A percentile compares a stretch with the other conserved stretches of the same genome.
phyloP scores from a whole-genome alignment of 1,284 basidiomycete genomes.

The Gastroboletus turbinatus region DNA sequence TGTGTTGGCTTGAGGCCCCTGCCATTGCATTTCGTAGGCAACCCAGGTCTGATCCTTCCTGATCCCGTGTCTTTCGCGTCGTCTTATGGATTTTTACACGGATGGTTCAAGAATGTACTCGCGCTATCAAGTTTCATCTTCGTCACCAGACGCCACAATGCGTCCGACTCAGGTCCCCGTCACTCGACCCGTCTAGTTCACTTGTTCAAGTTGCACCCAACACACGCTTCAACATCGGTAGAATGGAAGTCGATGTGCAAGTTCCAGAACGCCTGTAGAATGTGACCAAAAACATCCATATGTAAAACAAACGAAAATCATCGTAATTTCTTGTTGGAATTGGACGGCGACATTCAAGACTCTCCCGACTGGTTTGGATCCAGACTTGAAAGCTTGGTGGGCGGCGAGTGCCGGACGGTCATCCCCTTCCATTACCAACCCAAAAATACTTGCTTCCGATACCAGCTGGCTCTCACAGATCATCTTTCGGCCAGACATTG shows the following conservation, averaged over 20 bases:
- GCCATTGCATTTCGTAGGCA: background rate
- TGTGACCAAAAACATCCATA: background rate
- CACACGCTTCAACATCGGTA: background rate
- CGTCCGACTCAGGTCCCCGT: background rate
- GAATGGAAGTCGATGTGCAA: conserved; percentile 10
- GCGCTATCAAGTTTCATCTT: background rate
- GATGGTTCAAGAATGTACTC: background rate
- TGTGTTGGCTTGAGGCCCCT: background rate
- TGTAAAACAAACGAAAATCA: background rate
- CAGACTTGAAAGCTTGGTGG: background rate
- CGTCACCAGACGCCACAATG: background rate
- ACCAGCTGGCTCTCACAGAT: background rate
- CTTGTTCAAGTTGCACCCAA: background rate
- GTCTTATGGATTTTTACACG: background rate
- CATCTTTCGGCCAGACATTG: background rate
- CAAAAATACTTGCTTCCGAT: background rate
- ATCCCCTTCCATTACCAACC: background rate
- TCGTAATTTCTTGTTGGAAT: background rate
- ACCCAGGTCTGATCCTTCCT: background rate
- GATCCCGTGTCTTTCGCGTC: background rate
- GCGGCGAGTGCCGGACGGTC: background rate
- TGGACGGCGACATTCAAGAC: background rate
- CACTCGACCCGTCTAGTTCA: background rate
- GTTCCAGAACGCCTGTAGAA: background rate
- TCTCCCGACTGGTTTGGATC: background rate